A percentile compares a stretch with the other conserved stretches of the same genome.
Evolutionary conservation across 805 yeast genomes (phyloP).

Genomic region (Gaillardinia entomophila): DNA sequence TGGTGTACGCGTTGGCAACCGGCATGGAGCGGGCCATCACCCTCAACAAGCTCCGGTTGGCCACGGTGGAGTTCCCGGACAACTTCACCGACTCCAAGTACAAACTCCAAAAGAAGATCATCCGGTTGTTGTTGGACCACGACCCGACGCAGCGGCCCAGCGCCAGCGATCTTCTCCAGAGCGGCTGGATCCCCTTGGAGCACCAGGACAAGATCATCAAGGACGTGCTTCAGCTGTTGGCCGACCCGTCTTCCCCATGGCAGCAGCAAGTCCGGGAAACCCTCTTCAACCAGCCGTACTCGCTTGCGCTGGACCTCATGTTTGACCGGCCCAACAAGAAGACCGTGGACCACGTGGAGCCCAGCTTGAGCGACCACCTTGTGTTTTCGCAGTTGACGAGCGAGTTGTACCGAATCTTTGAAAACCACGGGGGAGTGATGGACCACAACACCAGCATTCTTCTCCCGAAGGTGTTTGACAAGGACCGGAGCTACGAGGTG

Average conservation of each 20-base stretch:
- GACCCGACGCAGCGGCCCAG: conserved; percentile 75
- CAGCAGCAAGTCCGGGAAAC: conserved; percentile 87
- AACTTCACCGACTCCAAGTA: conserved; percentile 52
- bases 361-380: conserved; percentile 40
- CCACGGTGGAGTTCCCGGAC: conserved; percentile 61
- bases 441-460: conserved; percentile 57
- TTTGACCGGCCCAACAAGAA: conserved; percentile 51
- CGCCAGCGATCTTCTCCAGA: conserved; percentile 67
- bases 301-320: conserved; percentile 76
- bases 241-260: conserved; percentile 92
- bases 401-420: conserved; percentile 58
- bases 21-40: conserved; percentile 89
- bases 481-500: conserved; percentile 39
- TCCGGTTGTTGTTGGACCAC: conserved; percentile 66
- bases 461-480: conserved; percentile 70
- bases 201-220: conserved; percentile 86
- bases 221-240: conserved; percentile 78
- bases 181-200: conserved; percentile 82
- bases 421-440: conserved; percentile 82
- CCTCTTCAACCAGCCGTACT: conserved; percentile 78
- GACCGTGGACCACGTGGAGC: conserved; percentile 19
- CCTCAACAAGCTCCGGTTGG: conserved; percentile 56
- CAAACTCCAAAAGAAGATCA: conserved; percentile 60
- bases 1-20: conserved; percentile 80
- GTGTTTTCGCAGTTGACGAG: conserved; percentile 56